These are phyloP conservation scores for Isoetes taiwanensis DNA, from an alignment of 75 land plant species.

Conservation along the genomic window DNA sequence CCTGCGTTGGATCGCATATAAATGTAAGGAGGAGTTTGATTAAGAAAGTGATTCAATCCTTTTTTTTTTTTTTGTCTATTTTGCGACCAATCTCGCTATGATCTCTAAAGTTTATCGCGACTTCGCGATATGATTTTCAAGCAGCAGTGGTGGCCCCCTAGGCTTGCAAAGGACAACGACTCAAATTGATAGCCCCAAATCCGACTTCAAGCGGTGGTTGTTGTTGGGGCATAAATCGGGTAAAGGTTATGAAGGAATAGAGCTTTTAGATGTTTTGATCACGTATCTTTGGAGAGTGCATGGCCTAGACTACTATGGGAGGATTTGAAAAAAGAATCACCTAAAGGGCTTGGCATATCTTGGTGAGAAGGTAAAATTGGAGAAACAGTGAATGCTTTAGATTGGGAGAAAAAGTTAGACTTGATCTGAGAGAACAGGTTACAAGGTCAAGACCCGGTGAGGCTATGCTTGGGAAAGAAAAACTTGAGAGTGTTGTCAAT, in stretches of 20 bases:
- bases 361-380: slow-evolving; percentile 44
- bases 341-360: slow-evolving; percentile 87
- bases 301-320: slow-evolving; percentile 93
- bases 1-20: no score
- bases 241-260: slow-evolving; percentile 91
- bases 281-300: slow-evolving; percentile 96
- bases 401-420: slow-evolving; percentile 96
- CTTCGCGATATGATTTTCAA: no score
- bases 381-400: slow-evolving; percentile 19
- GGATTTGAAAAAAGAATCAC: slow-evolving; percentile 50
- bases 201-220: no score
- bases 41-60: no score
- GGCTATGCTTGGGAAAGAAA: slow-evolving; percentile 82
- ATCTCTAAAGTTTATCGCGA: no score
- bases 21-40: no score
- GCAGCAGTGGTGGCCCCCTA: no score
- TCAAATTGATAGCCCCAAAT: no score
- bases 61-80: no score
- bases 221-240: slow-evolving; percentile 70
- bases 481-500: slow-evolving; percentile 56
- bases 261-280: slow-evolving; percentile 71
- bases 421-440: slow-evolving; percentile 69
- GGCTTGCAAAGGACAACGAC: no score
- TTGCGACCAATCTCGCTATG: no score
- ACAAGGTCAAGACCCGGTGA: slow-evolving; percentile 76